Evolutionary conservation across 176 grass and related monocot species (phyloP).

Genomic region (Zoysia japonica): DNA sequence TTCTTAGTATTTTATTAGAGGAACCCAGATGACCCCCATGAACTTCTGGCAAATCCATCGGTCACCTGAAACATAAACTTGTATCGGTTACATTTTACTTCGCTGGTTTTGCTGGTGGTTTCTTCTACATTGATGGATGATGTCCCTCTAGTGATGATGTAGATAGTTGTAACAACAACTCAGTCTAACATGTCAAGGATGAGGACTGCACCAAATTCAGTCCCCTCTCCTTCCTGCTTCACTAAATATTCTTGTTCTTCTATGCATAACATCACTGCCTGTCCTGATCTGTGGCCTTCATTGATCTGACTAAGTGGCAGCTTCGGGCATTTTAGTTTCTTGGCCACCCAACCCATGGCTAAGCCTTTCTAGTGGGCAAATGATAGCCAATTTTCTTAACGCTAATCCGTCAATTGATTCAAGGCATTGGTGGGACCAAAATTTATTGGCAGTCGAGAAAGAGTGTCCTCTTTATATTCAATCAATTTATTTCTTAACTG

Average conservation of each 20-base stretch:
- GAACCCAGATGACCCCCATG: background rate
- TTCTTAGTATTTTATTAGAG: conserved; percentile 16
- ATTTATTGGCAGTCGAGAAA: background rate
- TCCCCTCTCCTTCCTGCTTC: background rate
- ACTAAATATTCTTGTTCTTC: background rate
- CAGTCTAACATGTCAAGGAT: background rate
- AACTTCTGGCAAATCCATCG: conserved; percentile 15
- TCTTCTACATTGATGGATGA: background rate
- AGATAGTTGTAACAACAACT: background rate
- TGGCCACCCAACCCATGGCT: background rate
- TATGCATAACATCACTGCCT: background rate
- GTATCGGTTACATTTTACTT: background rate
- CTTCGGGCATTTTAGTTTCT: conserved; percentile 1
- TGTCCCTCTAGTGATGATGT: background rate
- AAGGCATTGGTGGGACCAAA: background rate
- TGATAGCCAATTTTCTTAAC: background rate
- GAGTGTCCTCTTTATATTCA: background rate
- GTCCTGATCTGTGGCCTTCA: background rate
- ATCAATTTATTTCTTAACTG: background rate
- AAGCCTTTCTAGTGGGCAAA: background rate
- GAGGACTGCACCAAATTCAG: background rate
- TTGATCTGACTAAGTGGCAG: background rate
- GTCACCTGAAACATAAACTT: background rate
- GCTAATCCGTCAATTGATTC: background rate
- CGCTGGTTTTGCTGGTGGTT: background rate